These are phyloP conservation scores for Penicillium lagena DNA, from an alignment of 495 filamentous ascomycete species.

Conservation along the genomic window DNA sequence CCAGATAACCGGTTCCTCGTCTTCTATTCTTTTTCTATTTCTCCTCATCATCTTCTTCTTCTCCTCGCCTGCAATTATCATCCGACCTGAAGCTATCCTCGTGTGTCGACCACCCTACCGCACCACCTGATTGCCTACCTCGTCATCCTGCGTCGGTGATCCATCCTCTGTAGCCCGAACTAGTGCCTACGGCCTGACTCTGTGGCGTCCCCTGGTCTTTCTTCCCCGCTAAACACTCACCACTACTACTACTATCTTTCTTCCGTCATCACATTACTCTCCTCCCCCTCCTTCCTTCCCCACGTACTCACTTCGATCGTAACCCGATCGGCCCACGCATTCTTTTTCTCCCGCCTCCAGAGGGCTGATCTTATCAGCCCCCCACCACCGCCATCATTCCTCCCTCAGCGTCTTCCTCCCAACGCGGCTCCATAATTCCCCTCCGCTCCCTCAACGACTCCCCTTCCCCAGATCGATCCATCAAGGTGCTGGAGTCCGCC, in stretches of 20 bases:
- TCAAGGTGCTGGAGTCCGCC: conserved; percentile 29
- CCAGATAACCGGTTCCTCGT: too few relatives aligned
- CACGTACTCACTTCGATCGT: too few relatives aligned
- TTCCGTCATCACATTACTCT: not conserved
- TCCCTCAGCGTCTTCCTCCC: conserved; percentile 38
- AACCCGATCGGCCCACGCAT: conserved; percentile 2
- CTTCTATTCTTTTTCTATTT: too few relatives aligned
- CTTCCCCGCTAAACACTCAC: not conserved
- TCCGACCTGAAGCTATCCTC: too few relatives aligned
- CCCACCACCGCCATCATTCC: conserved; percentile 54
- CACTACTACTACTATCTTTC: too few relatives aligned
- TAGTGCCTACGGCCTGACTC: too few relatives aligned
- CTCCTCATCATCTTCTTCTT: too few relatives aligned
- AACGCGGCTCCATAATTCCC: conserved; percentile 47
- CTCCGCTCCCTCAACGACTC: conserved; percentile 45
- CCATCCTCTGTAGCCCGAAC: too few relatives aligned
- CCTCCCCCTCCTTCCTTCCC: not conserved
- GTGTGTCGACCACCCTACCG: too few relatives aligned
- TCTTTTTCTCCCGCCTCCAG: conserved; percentile 3
- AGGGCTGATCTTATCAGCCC: conserved; percentile 44
- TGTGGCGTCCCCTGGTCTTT: not conserved
- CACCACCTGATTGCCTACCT: too few relatives aligned
- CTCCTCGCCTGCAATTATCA: too few relatives aligned
- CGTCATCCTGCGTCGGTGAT: too few relatives aligned
- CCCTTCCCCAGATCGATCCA: conserved; percentile 24